Percentiles rank a stretch among this genome's conserved stretches.
phyloP scores from a whole-genome alignment of 2,329 filamentous ascomycete genomes.

The Colletotrichum sojae region DNA sequence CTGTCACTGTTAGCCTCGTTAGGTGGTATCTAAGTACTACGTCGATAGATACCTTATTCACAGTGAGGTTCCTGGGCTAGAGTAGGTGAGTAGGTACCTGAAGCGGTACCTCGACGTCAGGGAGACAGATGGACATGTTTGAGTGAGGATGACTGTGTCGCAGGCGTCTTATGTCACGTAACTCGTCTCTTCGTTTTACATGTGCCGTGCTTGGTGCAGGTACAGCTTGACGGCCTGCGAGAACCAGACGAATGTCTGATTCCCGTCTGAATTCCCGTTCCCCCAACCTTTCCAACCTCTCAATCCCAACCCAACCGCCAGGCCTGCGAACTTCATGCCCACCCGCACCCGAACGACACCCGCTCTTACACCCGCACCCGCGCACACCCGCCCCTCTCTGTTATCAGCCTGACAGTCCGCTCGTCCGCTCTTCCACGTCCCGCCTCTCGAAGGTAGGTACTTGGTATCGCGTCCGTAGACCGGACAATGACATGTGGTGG shows the following conservation, averaged over 20 bases:
- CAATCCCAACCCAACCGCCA: slow-evolving; percentile 9
- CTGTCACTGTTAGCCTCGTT: neutral
- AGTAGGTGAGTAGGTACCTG: no score
- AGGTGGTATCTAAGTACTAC: neutral
- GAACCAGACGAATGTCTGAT: no score
- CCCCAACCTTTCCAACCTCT: slow-evolving; percentile 17
- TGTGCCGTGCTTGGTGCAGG: slow-evolving; percentile 7
- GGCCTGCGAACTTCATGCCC: no score
- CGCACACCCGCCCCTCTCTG: slow-evolving; percentile 1
- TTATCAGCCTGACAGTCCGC: slow-evolving; percentile 17
- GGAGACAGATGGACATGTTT: slow-evolving; percentile 1
- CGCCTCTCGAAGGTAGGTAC: neutral
- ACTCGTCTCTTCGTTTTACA: slow-evolving; percentile 10
- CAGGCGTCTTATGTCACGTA: slow-evolving; percentile 6
- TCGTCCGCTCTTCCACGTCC: slow-evolving; percentile 12
- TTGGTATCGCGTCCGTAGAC: neutral
- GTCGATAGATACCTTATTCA: no score
- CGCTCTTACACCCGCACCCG: neutral
- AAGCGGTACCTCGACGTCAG: neutral
- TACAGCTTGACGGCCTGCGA: neutral
- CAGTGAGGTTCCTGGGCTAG: no score
- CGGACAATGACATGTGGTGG: slow-evolving; percentile 34
- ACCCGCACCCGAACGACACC: no score
- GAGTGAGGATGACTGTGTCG: neutral
- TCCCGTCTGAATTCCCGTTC: slow-evolving; percentile 7